These are phyloP conservation scores for Penicillium sp. DNA, from an alignment of 2,329 filamentous ascomycete genomes.

Conservation along the genomic window DNA sequence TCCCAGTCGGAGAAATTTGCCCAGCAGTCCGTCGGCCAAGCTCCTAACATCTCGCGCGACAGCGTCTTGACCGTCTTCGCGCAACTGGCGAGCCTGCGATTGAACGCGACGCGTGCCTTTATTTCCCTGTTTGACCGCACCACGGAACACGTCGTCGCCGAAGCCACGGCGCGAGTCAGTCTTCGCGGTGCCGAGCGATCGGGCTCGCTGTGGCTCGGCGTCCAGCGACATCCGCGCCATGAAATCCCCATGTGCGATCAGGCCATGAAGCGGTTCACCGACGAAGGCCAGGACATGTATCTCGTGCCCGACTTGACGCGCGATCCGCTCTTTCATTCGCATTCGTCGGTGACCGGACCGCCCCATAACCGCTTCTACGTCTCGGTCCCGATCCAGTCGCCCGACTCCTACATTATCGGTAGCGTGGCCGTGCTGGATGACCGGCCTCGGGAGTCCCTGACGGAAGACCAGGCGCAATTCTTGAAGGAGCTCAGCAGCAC, in stretches of 20 bases:
- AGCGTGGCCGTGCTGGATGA: conserved; percentile 19
- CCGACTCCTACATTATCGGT: conserved; percentile 19
- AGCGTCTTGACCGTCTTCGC: conserved; percentile 28
- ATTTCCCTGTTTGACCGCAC: conserved; percentile 30
- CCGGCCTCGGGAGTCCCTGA: conserved; percentile 10
- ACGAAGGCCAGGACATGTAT: conserved; percentile 6
- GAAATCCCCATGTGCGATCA: conserved; percentile 18
- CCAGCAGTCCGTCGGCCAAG: conserved; percentile 12
- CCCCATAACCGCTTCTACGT: conserved; percentile 19
- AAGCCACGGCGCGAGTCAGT: conserved; percentile 23
- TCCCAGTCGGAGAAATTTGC: conserved; percentile 20
- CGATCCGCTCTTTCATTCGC: conserved; percentile 11
- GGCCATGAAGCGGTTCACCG: conserved; percentile 13
- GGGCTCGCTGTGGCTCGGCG: conserved; percentile 20
- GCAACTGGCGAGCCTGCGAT: conserved; percentile 27
- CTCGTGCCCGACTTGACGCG: conserved; percentile 12
- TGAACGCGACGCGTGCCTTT: conserved; percentile 23
- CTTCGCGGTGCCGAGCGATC: conserved; percentile 13
- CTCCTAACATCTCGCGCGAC: conserved; percentile 20
- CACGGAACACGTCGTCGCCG: conserved; percentile 30
- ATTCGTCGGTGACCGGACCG: conserved; percentile 10
- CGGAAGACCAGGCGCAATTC: conserved; percentile 6
- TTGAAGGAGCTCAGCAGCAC: conserved; percentile 19
- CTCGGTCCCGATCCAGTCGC: conserved; percentile 17
- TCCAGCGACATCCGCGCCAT: conserved; percentile 15